phyloP scores from a whole-genome alignment of 1,139 yeast genomes.

The Blastobotrys malaysiensis region DNA sequence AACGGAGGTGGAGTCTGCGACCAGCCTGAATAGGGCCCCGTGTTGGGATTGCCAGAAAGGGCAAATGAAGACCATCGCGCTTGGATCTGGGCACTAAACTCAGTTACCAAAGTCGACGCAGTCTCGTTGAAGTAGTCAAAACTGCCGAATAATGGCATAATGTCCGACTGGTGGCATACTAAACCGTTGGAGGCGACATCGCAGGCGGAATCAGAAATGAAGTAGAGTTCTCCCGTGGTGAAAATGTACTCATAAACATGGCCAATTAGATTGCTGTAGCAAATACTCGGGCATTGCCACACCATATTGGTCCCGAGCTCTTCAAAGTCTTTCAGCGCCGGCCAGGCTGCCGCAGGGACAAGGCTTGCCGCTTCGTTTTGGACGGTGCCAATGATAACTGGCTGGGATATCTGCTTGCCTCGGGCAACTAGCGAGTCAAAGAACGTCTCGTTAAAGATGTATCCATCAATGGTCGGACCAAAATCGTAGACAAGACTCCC shows the following conservation, averaged over 20 bases:
- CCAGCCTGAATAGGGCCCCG: constrained; percentile 15
- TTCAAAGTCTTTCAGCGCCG: not conserved
- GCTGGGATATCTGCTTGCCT: constrained; percentile 21
- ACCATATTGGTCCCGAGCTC: constrained; percentile 21
- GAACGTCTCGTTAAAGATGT: constrained; percentile 20
- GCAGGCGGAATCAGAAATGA: constrained; percentile 14
- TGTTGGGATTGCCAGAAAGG: constrained; percentile 22
- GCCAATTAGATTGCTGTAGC: constrained; percentile 3
- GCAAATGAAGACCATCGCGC: constrained; percentile 30
- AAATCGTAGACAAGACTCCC: not conserved
- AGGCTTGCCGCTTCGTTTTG: constrained; percentile 26
- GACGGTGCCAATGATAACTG: constrained; percentile 25
- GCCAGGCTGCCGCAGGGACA: not conserved
- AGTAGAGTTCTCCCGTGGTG: constrained; percentile 27
- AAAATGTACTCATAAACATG: constrained; percentile 26
- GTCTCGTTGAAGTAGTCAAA: constrained; percentile 9
- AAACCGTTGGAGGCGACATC: constrained; percentile 6
- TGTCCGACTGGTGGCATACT: constrained; percentile 33
- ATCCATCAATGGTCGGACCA: constrained; percentile 29
- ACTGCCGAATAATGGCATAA: constrained; percentile 5
- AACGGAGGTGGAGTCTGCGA: not conserved
- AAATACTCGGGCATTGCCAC: constrained; percentile 21
- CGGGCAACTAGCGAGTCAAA: constrained; percentile 14
- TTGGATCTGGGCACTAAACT: constrained; percentile 24
- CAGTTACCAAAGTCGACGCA: constrained; percentile 16